These are phyloP conservation scores for Cyclocybe aegerita DNA, from an alignment of 768 basidiomycete genomes.

Conservation along the genomic window DNA sequence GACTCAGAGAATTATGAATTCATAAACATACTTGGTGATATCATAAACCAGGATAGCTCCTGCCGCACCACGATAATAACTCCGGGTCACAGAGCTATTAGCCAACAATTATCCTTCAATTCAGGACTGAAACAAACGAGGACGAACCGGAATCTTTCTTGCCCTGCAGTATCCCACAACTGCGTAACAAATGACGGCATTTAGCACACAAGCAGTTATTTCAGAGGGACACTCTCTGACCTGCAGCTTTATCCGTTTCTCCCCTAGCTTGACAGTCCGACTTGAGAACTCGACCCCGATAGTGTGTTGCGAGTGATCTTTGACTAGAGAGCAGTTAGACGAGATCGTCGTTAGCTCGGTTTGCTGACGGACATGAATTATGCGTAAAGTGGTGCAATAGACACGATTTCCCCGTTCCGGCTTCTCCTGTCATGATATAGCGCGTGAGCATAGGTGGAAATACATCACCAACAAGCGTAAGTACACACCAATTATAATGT, in stretches of 20 bases:
- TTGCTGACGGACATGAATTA: constrained; percentile 74
- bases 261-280: constrained; percentile 87
- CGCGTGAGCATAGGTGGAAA: constrained; percentile 5
- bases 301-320: constrained; percentile 95
- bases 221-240: constrained; percentile 39
- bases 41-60: constrained; percentile 93
- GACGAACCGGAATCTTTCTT: constrained; percentile 84
- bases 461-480: constrained; percentile 1
- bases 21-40: constrained; percentile 70
- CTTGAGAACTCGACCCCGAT: constrained; percentile 99
- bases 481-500: constrained; percentile 86
- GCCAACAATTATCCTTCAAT: constrained; percentile 11
- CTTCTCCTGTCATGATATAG: constrained; percentile 64
- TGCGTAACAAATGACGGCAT: constrained; percentile 28
- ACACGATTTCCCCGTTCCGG: constrained; percentile 97
- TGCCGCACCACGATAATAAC: constrained; percentile 94
- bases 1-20: not conserved
- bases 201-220: constrained; percentile 14
- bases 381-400: constrained; percentile 95
- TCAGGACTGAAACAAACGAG: not conserved
- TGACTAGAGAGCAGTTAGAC: constrained; percentile 59
- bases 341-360: not conserved
- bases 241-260: constrained; percentile 95
- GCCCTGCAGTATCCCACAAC: constrained; percentile 98
- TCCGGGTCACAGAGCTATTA: constrained; percentile 82